Percentiles rank a stretch among this genome's conserved stretches.
These are phyloP conservation scores for Dicorynia guianensis DNA, from an alignment of 306 rosid species.

Conservation along the genomic window DNA sequence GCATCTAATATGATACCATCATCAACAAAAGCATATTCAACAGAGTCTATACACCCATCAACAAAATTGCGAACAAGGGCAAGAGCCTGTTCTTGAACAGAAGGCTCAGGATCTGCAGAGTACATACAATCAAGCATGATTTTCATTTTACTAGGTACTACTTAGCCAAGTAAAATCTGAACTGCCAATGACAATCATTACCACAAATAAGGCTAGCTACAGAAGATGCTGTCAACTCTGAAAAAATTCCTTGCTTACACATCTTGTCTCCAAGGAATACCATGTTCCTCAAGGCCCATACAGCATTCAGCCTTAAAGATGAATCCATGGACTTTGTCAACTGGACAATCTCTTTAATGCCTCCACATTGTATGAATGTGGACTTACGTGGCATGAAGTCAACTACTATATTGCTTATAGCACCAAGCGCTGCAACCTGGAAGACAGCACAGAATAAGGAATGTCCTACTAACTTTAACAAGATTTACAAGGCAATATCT, in stretches of 20 bases:
- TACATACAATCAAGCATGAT: conserved; percentile 35
- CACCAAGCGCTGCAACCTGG: conserved; percentile 93
- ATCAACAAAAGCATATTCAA: conserved; percentile 75
- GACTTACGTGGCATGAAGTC: conserved; percentile 70
- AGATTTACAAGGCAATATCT: neutral
- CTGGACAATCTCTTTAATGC: conserved; percentile 78
- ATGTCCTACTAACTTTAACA: conserved; percentile 20
- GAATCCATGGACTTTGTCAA: conserved; percentile 91
- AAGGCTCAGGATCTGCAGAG: conserved; percentile 82
- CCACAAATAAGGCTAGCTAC: conserved; percentile 85
- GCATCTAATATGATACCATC: conserved; percentile 80
- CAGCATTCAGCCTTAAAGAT: conserved; percentile 72
- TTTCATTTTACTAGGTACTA: conserved; percentile 24
- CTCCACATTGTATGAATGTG: conserved; percentile 74
- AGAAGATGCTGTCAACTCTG: conserved; percentile 76
- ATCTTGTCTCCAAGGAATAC: conserved; percentile 76
- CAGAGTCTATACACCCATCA: conserved; percentile 76
- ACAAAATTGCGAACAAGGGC: conserved; percentile 88
- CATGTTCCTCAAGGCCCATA: conserved; percentile 91
- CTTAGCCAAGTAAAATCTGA: conserved; percentile 22
- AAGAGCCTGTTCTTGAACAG: conserved; percentile 87
- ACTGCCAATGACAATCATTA: conserved; percentile 45
- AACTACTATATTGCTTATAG: conserved; percentile 82
- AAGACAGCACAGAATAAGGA: conserved; percentile 41
- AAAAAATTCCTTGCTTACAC: conserved; percentile 68